Evolutionary conservation across 2,329 filamentous ascomycete species (phyloP).

Genomic region (Colletotrichum sp.): DNA sequence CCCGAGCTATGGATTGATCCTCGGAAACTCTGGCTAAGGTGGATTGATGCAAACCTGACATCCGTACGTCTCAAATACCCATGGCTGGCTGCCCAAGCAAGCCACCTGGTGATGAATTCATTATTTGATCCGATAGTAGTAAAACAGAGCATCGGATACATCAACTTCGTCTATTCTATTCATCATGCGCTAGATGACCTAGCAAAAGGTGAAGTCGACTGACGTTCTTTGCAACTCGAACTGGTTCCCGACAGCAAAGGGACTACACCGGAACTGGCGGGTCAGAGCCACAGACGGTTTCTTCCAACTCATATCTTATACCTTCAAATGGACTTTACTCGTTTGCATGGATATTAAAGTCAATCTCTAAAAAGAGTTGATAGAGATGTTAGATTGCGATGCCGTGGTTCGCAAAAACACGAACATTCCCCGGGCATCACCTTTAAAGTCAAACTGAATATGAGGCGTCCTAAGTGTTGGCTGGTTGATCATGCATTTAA

Average conservation of each 20-base stretch:
- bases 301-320: neutral
- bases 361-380: neutral
- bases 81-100: neutral
- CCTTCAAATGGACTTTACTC: neutral
- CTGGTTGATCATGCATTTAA: neutral
- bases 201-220: neutral
- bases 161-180: neutral
- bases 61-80: neutral
- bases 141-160: neutral
- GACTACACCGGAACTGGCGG: neutral
- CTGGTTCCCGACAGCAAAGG: neutral
- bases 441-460: neutral
- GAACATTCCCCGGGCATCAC: neutral
- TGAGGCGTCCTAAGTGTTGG: neutral
- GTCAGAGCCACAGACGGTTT: neutral
- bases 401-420: neutral
- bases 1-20: neutral
- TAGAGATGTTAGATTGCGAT: neutral
- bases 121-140: neutral
- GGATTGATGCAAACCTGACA: neutral
- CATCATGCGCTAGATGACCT: neutral
- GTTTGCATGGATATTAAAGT: neutral
- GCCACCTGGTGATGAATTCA: neutral
- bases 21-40: neutral
- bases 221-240: neutral